Base-by-base conservation (phyloP, 2,329 filamentous ascomycete species). In the Penicillium sp. region DNA sequence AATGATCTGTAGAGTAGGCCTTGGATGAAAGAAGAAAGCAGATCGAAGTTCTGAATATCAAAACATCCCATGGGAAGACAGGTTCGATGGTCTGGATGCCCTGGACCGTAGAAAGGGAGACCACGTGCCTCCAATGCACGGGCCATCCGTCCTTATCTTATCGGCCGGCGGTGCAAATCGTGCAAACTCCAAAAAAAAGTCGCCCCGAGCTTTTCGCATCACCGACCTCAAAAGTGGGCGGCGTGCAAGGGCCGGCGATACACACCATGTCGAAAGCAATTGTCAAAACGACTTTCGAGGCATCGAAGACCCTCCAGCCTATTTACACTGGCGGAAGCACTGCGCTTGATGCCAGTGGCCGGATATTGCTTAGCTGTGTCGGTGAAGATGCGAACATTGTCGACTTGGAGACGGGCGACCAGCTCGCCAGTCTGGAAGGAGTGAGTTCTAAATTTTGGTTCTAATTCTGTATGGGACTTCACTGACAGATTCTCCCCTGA, bases 301-400 rank as follows among this genome's bases (percentile, higher is more conserved):
- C 89, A 54, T 83, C 83, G 61, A 86, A 89, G 67, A 90, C 91
- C 44, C 89, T 99, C 52, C 90, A 92, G 66, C 94, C 94, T 18
- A 93, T 97, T 46, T 97, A 94, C 71, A 96, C 93, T 2, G 94
- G 94, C 51, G 94, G 94, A 39, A 88, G 90, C 61, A 87, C 96
- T 55, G 87, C 91, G 26, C 83, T 97, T 57, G 91, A 93, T 79
- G 84, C 87, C 72, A 85, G 86, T 75, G 92, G 92, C 48, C 85
- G 85, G 66, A 85, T 97, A 59, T 82, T 99, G 51, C 93, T 92
- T 39, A 92, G 92, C 21, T 92, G 90, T 31, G 78, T 97, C n/a
- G 92, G 90, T 31, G 94, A 99, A 72, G 91, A 97, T 83, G 92
- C 87, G 16, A 78, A 97, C 50, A 79, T 99, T 64, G 94, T 93